Base-by-base conservation (phyloP, 2,329 filamentous ascomycete species). In the Monosporascus sp. region DNA sequence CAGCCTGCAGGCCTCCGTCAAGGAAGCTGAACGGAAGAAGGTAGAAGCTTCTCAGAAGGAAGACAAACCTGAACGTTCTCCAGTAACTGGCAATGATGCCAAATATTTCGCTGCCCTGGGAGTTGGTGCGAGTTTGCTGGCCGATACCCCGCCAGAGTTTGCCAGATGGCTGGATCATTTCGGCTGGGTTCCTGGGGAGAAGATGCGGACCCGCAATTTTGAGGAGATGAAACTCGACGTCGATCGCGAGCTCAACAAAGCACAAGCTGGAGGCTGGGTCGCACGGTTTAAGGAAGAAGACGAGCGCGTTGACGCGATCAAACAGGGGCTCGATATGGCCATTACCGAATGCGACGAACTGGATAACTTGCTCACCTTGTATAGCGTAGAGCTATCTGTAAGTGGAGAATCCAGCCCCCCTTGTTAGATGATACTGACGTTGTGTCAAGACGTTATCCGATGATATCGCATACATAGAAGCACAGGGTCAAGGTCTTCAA, bases 381-480 rank as follows among this genome's bases (percentile, higher is more conserved):
- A 99, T 70, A 90, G 89, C 47, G 94, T 97, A 25, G 94, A 99
- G 70, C 78, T 99, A 57, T 90, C 90, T 63, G 89, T 93, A 79
- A 76, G 87, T 73, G 18, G 52, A 8, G 15, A 38, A 43, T 38
- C 38, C 20, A 24, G 27, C 35, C 38, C 48, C 20, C 11, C 17
- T 9, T 7, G 15, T 51, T 37, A 15, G 17, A 18, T 52, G 47
- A 22, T 49, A 44, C 67, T 72, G 55, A 71, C 54, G 9, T n/a
- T 5, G 17, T 27, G 24, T 65, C 24, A 43, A 95, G 88, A 97
- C 92, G 48, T 79, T 99, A 31, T 91, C 92, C 53, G 93, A 97
- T 49, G 94, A 99, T 64, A 95, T 99, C 62, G 87, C 91, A 3
- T 97, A 95, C 67, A 97, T 99, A 59, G 94, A 99, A 74, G 91